These are phyloP conservation scores for Xylaria polymorpha DNA, from an alignment of 2,329 filamentous ascomycete species.

Conservation along the genomic window DNA sequence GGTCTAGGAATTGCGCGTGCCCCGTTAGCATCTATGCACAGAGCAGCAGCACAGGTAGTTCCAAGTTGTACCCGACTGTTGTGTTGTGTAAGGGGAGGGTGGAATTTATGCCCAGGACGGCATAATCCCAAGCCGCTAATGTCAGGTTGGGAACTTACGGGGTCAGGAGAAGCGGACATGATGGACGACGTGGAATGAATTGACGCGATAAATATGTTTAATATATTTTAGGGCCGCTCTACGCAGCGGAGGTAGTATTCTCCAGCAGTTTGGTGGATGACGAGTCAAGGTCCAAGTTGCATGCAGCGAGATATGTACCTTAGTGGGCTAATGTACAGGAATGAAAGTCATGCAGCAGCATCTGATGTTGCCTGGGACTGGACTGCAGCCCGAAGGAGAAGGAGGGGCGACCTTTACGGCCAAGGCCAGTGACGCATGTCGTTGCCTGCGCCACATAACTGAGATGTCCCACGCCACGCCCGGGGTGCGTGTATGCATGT, in stretches of 20 bases:
- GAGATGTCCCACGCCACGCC: not conserved
- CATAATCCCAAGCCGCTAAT: conserved; percentile 36
- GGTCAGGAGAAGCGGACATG: conserved; percentile 52
- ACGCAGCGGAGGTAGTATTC: conserved; percentile 7
- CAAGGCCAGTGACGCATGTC: conserved; percentile 34
- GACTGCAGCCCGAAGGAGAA: conserved; percentile 8
- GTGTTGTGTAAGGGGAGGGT: conserved; percentile 15
- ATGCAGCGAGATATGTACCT: conserved; percentile 24
- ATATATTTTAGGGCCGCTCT: conserved; percentile 19
- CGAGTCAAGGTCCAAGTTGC: conserved; percentile 23
- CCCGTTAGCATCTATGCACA: conserved; percentile 32
- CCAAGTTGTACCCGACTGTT: not conserved
- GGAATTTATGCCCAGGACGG: conserved; percentile 27
- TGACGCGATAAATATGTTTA: conserved; percentile 25
- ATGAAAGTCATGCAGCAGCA: conserved; percentile 24
- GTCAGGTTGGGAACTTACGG: conserved; percentile 43
- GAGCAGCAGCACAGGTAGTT: not conserved
- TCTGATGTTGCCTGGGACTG: conserved; percentile 15
- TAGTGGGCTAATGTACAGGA: conserved; percentile 31
- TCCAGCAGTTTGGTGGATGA: conserved; percentile 18
- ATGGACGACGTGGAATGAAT: conserved; percentile 27
- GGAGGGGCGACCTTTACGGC: conserved; percentile 33
- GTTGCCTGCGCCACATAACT: conserved; percentile 33
- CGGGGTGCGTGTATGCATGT: conserved; percentile 12
- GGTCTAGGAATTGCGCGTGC: conserved; percentile 23